phyloP scores from a whole-genome alignment of 495 filamentous ascomycete species.

The Aspergillus conjunctus region DNA sequence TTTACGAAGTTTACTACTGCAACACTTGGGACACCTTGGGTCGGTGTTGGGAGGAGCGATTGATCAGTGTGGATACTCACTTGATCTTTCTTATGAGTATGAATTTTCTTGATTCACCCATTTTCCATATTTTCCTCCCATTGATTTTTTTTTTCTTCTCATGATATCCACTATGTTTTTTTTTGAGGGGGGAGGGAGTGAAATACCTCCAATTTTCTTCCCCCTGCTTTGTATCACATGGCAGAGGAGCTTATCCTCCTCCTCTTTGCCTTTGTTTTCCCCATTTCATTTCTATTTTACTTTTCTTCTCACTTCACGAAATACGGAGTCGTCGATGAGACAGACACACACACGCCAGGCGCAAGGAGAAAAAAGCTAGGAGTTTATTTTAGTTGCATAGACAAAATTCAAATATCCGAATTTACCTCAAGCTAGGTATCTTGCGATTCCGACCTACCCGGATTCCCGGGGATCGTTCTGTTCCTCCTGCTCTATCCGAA shows the following conservation, averaged over 20 bases:
- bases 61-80: neutral
- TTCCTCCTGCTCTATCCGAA: neutral
- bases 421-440: neutral
- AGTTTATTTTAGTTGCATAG: constrained; percentile 24
- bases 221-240: constrained; percentile 7
- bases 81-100: constrained; percentile 24
- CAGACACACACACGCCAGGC: neutral
- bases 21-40: constrained; percentile 13
- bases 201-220: constrained; percentile 4
- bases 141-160: constrained; percentile 23
- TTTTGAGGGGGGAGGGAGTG: constrained; percentile 19
- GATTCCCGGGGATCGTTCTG: neutral
- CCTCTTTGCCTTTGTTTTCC: neutral
- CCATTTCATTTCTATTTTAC: constrained; percentile 9
- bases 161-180: constrained; percentile 36
- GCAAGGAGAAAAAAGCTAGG: constrained; percentile 19
- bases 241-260: neutral
- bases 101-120: constrained; percentile 19
- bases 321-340: neutral
- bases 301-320: neutral
- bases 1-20: constrained; percentile 26
- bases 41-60: constrained; percentile 9
- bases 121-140: constrained; percentile 21
- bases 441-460: neutral
- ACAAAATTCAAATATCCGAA: constrained; percentile 17